These are phyloP conservation scores for Solanum pinnatisectum DNA, from an alignment of 257 asterid genomes.

Conservation along the genomic window DNA sequence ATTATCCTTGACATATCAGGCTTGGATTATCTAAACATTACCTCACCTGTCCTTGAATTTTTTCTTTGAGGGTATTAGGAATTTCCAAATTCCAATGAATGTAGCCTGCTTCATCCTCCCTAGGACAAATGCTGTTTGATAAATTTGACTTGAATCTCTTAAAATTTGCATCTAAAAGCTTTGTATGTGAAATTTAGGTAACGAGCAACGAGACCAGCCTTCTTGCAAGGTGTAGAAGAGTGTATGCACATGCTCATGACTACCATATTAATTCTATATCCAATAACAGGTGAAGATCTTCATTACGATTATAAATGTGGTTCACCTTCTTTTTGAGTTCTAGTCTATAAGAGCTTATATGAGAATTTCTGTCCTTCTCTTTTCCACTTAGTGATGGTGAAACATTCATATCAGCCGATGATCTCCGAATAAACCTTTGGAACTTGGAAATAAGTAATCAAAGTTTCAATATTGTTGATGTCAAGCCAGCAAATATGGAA, in stretches of 20 bases:
- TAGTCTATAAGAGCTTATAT: constrained; percentile 1
- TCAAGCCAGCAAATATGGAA: constrained; percentile 97
- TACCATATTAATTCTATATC: constrained; percentile 98
- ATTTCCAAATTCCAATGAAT: neutral
- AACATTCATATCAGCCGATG: constrained; percentile 99
- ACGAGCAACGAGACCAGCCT: constrained; percentile 77
- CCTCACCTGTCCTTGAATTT: neutral
- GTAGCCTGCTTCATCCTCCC: neutral
- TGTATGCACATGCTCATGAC: constrained; percentile 98
- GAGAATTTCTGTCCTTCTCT: constrained; percentile 6
- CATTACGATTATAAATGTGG: neutral
- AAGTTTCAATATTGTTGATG: constrained; percentile 95
- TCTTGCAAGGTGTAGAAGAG: constrained; percentile 90
- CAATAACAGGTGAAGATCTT: constrained; percentile 68
- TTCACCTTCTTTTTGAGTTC: neutral
- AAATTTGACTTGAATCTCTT: neutral
- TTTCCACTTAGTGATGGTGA: constrained; percentile 75
- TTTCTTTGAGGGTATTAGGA: neutral
- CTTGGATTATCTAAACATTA: neutral
- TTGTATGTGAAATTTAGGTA: constrained; percentile 30
- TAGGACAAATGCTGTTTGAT: neutral
- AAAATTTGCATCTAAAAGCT: neutral
- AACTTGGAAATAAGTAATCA: constrained; percentile 96
- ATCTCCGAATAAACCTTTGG: constrained; percentile 97
- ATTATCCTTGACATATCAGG: neutral